Evolutionary conservation across 2,329 filamentous ascomycete species (phyloP).

Genomic region (Cordyceps tenuipes): DNA sequence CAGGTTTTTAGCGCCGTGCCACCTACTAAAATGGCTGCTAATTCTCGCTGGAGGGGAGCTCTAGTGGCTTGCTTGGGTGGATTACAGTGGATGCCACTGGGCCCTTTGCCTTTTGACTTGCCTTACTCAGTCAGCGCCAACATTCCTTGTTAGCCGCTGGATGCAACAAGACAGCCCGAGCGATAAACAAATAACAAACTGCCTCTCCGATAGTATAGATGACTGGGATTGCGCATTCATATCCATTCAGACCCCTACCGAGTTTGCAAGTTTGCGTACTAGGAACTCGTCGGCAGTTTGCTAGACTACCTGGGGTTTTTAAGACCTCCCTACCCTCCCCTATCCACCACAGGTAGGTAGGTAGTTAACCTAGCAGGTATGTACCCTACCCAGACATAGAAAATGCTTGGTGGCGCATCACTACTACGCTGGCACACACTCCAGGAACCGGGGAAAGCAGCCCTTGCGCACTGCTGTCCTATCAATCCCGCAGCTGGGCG

Average conservation of each 20-base stretch:
- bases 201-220: too few relatives aligned
- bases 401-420: neutral
- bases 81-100: neutral
- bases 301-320: too few relatives aligned
- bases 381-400: neutral
- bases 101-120: neutral
- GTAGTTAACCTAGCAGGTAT: too few relatives aligned
- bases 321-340: too few relatives aligned
- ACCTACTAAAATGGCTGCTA: neutral
- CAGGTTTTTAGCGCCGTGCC: neutral
- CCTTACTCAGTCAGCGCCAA: neutral
- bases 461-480: neutral
- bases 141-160: neutral
- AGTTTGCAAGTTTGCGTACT: too few relatives aligned
- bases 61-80: neutral
- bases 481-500: constrained; percentile 2
- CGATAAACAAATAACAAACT: constrained; percentile 4
- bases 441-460: neutral
- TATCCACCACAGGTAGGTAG: too few relatives aligned
- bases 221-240: neutral
- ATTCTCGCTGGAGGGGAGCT: neutral
- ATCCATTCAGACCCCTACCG: neutral
- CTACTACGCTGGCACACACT: neutral
- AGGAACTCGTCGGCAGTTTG: neutral
- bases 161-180: neutral